A percentile compares a stretch with the other conserved stretches of the same genome.
These are phyloP conservation scores for Spinellus fusiger DNA, from an alignment of 192 early-diverging fungal species.

Conservation along the genomic window DNA sequence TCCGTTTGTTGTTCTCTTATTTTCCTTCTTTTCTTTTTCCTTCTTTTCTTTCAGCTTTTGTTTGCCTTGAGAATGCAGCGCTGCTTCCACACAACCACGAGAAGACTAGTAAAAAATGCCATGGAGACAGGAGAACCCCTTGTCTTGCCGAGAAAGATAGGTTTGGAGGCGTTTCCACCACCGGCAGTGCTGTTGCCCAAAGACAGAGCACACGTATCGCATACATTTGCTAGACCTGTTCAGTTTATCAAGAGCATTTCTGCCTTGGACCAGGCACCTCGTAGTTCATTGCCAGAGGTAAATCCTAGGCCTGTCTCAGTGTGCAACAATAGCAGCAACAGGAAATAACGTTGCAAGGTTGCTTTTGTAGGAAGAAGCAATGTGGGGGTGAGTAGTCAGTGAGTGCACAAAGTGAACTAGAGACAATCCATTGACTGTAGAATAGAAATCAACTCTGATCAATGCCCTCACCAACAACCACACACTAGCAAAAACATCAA, in stretches of 20 bases:
- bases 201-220: slow-evolving; percentile 2
- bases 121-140: too few relatives aligned
- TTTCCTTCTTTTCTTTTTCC: too few relatives aligned
- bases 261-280: slow-evolving; percentile 21
- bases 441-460: slow-evolving; percentile 48
- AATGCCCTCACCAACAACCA: slow-evolving; percentile 42
- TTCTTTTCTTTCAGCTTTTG: too few relatives aligned
- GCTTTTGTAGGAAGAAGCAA: slow-evolving; percentile 53
- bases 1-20: too few relatives aligned
- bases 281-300: slow-evolving; percentile 15
- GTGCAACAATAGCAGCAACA: not conserved
- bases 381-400: slow-evolving; percentile 45
- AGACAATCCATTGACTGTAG: too few relatives aligned
- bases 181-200: not conserved
- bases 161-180: slow-evolving; percentile 11
- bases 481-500: slow-evolving; percentile 45
- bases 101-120: too few relatives aligned
- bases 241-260: slow-evolving; percentile 27
- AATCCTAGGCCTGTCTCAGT: not conserved
- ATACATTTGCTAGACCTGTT: slow-evolving; percentile 16
- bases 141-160: slow-evolving; percentile 5
- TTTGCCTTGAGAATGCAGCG: too few relatives aligned
- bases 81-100: too few relatives aligned
- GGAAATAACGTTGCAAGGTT: too few relatives aligned
- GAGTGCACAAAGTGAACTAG: too few relatives aligned